phyloP scores from a whole-genome alignment of 1,284 basidiomycete species.

The Xerocomus amazonicus region DNA sequence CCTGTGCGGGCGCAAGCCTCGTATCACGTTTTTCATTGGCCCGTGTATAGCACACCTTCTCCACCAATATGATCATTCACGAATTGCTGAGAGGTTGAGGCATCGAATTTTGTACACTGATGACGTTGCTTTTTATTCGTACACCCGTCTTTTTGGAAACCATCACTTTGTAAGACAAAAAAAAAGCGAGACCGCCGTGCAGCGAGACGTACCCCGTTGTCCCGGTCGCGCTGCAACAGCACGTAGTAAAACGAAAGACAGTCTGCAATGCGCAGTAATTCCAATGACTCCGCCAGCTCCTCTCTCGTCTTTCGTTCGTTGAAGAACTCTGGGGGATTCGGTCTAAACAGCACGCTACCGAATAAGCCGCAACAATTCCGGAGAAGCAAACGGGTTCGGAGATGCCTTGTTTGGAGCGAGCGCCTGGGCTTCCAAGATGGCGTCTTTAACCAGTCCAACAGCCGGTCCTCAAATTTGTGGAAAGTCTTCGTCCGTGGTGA shows the following conservation, averaged over 20 bases:
- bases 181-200: background rate
- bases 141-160: slow-evolving; percentile 22
- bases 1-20: slow-evolving; percentile 12
- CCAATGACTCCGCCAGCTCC: slow-evolving; percentile 26
- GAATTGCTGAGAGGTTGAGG: slow-evolving; percentile 26
- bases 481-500: slow-evolving; percentile 45
- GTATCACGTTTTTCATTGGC: background rate
- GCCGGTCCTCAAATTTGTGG: slow-evolving; percentile 66
- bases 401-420: slow-evolving; percentile 11
- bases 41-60: slow-evolving; percentile 20
- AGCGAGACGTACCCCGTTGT: slow-evolving; percentile 19
- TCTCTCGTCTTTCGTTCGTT: slow-evolving; percentile 15
- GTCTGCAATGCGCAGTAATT: slow-evolving; percentile 29
- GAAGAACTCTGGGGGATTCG: slow-evolving; percentile 28
- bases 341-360: slow-evolving; percentile 26
- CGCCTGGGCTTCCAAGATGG: slow-evolving; percentile 50
- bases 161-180: background rate
- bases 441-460: slow-evolving; percentile 64
- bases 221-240: slow-evolving; percentile 25
- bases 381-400: slow-evolving; percentile 24
- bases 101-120: slow-evolving; percentile 21
- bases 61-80: slow-evolving; percentile 14
- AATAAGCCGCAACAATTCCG: slow-evolving; percentile 24
- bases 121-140: slow-evolving; percentile 15
- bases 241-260: slow-evolving; percentile 35